These are phyloP conservation scores for Penicillium pulvis DNA, from an alignment of 495 filamentous ascomycete genomes.

Conservation along the genomic window DNA sequence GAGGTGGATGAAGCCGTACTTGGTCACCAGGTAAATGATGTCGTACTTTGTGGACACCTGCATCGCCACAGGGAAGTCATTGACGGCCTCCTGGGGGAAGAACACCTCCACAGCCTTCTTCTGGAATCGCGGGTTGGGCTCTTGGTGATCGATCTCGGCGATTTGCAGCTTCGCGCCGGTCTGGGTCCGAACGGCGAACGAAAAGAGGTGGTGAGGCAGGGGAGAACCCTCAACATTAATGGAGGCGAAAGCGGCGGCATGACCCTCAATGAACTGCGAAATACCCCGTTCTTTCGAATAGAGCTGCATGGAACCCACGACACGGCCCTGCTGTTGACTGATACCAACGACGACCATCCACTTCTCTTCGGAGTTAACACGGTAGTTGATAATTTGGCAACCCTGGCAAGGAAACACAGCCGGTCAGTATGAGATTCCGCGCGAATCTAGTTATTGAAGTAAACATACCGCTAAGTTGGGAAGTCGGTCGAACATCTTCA, in stretches of 20 bases:
- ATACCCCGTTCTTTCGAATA: conserved; percentile 95
- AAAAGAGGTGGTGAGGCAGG: conserved; percentile 91
- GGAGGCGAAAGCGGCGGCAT: conserved; percentile 93
- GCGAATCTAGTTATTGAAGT: not conserved
- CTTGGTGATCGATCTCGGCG: conserved; percentile 93
- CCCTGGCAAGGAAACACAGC: conserved; percentile 51
- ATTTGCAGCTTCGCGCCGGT: conserved; percentile 95
- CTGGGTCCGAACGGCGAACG: conserved; percentile 87
- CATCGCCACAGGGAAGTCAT: conserved; percentile 98
- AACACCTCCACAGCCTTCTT: conserved; percentile 98
- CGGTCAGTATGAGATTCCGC: conserved; percentile 2
- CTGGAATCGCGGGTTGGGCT: conserved; percentile 79
- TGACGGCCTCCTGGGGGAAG: conserved; percentile 91
- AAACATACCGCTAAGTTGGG: conserved; percentile 77
- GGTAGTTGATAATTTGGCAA: conserved; percentile 99
- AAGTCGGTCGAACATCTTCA: conserved; percentile 92
- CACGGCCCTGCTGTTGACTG: conserved; percentile 85
- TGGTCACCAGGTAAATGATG: conserved; percentile 94
- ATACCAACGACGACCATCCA: conserved; percentile 99
- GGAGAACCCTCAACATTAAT: conserved; percentile 85
- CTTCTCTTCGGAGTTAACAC: conserved; percentile 90
- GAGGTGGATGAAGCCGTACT: conserved; percentile 98
- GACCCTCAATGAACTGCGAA: conserved; percentile 96
- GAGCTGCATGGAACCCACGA: conserved; percentile 94
- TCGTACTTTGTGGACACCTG: conserved; percentile 95